A percentile compares a stretch with the other conserved stretches of the same genome.
Evolutionary conservation across 345 rosid species (phyloP).

Genomic region (Euphorbia peplus): DNA sequence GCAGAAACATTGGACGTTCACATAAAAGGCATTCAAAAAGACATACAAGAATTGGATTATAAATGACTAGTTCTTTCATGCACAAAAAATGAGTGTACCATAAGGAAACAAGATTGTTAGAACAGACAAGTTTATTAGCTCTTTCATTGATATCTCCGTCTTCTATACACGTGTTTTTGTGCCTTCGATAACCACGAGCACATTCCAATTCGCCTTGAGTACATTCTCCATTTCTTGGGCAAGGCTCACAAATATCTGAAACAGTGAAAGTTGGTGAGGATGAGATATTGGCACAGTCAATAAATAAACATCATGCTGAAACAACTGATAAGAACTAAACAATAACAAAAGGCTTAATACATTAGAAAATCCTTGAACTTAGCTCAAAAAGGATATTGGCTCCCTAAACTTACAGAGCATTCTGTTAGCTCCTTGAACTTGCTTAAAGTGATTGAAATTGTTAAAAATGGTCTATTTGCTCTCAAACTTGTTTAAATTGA

Average conservation of each 20-base stretch:
- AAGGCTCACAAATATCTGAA: constrained; percentile 58
- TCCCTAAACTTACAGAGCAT: too few species aligned
- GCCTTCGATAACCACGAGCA: constrained; percentile 53
- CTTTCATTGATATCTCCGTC: constrained; percentile 71
- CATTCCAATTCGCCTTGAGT: constrained; percentile 49
- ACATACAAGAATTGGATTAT: neutral
- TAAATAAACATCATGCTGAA: constrained; percentile 10
- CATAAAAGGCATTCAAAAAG: constrained; percentile 22
- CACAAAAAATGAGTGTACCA: constrained; percentile 18
- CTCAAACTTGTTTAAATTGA: too few species aligned
- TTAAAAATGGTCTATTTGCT: too few species aligned
- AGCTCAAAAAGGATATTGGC: too few species aligned
- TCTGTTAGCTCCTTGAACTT: too few species aligned
- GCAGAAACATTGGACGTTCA: constrained; percentile 28
- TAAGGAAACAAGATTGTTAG: constrained; percentile 31
- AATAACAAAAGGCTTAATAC: too few species aligned
- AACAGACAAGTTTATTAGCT: constrained; percentile 71
- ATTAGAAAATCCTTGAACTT: too few species aligned
- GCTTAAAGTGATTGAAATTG: too few species aligned
- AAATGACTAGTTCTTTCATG: neutral
- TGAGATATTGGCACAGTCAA: neutral
- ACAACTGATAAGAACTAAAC: neutral
- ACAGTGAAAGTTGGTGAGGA: constrained; percentile 4
- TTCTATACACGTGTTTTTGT: constrained; percentile 64
- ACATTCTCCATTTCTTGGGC: constrained; percentile 21